Percentiles rank a stretch among this genome's conserved stretches.
These are phyloP conservation scores for Wallacemonas rigidus DNA, from an alignment of 208 protist genomes.

Conservation along the genomic window DNA sequence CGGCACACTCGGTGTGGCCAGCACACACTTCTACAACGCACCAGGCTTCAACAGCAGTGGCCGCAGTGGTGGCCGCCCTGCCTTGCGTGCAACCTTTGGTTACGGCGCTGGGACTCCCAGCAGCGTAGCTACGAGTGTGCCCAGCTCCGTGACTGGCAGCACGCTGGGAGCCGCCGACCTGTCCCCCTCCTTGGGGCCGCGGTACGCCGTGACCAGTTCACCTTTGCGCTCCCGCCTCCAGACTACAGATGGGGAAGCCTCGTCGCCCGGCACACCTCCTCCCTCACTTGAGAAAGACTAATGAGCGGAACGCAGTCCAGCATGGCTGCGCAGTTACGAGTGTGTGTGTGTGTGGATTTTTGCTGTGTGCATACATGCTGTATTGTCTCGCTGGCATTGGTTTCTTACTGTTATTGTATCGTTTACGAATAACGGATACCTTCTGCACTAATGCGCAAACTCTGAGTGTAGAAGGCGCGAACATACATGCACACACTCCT, in stretches of 20 bases:
- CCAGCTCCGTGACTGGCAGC: background rate
- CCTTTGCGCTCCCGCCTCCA: background rate
- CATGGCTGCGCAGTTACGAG: too few species aligned
- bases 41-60: conserved; percentile 17
- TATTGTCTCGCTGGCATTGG: too few species aligned
- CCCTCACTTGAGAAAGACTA: too few species aligned
- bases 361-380: too few species aligned
- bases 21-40: conserved; percentile 39
- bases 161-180: background rate
- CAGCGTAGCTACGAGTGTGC: background rate
- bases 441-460: too few species aligned
- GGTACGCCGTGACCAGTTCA: background rate
- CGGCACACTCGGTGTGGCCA: background rate
- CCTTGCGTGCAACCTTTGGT: background rate
- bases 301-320: too few species aligned
- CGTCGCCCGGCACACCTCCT: background rate
- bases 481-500: too few species aligned
- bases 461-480: too few species aligned
- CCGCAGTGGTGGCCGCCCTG: background rate
- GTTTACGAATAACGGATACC: too few species aligned
- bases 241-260: background rate
- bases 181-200: background rate
- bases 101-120: background rate
- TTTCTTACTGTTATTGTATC: too few species aligned
- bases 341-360: too few species aligned